Base-by-base conservation (phyloP, 192 early-diverging fungal genomes). In the Linnemannia zychae region DNA sequence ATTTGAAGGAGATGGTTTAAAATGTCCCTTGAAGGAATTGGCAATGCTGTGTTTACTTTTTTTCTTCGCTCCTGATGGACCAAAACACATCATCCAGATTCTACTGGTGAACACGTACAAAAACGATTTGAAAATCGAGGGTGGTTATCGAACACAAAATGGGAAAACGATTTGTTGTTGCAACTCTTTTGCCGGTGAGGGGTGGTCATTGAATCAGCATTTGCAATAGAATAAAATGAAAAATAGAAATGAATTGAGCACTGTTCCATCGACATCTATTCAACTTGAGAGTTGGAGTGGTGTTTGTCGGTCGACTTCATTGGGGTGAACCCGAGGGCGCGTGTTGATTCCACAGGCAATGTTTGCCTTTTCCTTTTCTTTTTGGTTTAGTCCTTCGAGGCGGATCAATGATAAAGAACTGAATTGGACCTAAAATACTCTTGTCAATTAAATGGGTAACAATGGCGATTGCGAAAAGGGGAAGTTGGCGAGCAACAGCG, bases 311-410 rank as follows among this genome's bases (percentile, higher is more conserved):
- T 40, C 7, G 67, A 38, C 38, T 69, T 40, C 67, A 69, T 38
- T 69, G 67, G 38, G 57, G 57, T 63, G 31, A 38, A 24, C 38
- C 68, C 75, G 68, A 71, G 48, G n/a, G 76, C 53, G 76, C 76
- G 76, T 78, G 76, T 60, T 71, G 46, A 60, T 60, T 78, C 40
- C 36, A 36, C 44, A 28, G 49, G 57, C 57, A 28, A 63, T 63
- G 28, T n/a, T 3, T 63, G 15, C 57, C 40, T 44, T n/a, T n/a
- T 44, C 40, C 40, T 44, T 44, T 44, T n/a, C n/a, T n/a, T n/a
- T n/a, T n/a, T n/a, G n/a, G n/a, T n/a, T 44, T 44, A 44, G 4
- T 44, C 9, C 40, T 3, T 44, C 24, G 28, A 33, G 57, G 28
- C 3, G 11, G 24, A 63, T 31, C 24, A 63, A 63, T n/a, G 12